Evolutionary conservation across 2,329 filamentous ascomycete genomes (phyloP), one percentile per base, ranked within the genome.

Genomic region (Beauveria rudraprayagi): DNA sequence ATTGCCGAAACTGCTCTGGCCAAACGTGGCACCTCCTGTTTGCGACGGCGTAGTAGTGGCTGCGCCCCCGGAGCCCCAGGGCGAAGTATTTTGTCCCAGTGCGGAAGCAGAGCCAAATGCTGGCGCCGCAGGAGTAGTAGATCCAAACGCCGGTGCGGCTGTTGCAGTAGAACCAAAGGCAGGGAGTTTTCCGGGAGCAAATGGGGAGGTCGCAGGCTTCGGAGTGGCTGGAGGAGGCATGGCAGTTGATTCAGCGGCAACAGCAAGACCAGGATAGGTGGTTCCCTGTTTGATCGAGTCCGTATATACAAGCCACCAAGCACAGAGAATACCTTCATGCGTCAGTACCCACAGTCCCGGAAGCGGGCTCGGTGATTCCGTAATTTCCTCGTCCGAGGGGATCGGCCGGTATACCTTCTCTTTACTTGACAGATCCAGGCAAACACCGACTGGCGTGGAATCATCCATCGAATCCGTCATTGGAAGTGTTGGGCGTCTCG

Each of bases 301-400:
- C 41, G 89, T 85, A 75, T 97, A 97, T 22, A 97, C 83, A 48
- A 97, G 76, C 91, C 93, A 97, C 92, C 93, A 99, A 14, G 86
- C 83, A 51, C 85, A 86, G 17, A 99, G 78, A 10, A 96, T 77
- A 65, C 94, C 94, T 69, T 97, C 91, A 66, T 96, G 88, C 63
- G 95, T 97, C 17, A 99, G 78, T 34, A 91, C 82, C 80, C 94
- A 88, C 47, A 96, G 79, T 11, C 87, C 91, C 6, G 94, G 94
- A 9, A 97, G 75, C 14, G 94, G 93, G 1, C 85, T 86, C 0
- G 87, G 82, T 5, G 92, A 95, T 68, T 92, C 83, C 37, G 89
- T 83, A 52, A 95, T 85, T 69, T 96, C 88, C 64, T 84, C 85
- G 64, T 94, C 88, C 1, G 84, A 82, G 22, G 85, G 85, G 62